Evolutionary conservation across 371 early-diverging fungal species (phyloP), one percentile per base, ranked within the genome.

Genomic region (Syncephalis fuscata): DNA sequence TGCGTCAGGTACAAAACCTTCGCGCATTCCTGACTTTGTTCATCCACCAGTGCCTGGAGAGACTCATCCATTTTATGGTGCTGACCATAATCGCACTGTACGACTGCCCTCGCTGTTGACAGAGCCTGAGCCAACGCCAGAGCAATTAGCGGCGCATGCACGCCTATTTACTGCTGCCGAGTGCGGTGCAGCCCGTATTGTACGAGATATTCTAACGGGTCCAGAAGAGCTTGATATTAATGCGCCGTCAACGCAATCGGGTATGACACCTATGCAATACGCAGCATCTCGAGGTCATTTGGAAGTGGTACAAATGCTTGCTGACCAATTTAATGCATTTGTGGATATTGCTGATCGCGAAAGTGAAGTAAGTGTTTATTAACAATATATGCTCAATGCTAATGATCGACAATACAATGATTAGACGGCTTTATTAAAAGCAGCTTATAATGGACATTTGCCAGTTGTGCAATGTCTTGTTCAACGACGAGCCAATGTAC

Each of bases 381-480:
- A 39, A 23, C 21, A n/a, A 41, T 25, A 48, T 26, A 17, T 26
- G 25, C 43, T 49, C 1, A 16, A n/a, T 48, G 20, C 10, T 14
- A 5, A 36, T 42, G 27, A 27, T 40, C 20, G 16, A 44, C 22
- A 14, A 38, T 39, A n/a, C n/a, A n/a, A n/a, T n/a, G n/a, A 44
- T 20, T 67, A 84, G 80, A 86, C 88, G 9, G 74, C 86, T 5
- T 60, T 90, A 4, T 56, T 80, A 19, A 88, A 86, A 59, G 85
- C 86, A 3, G 75, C 83, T 23, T 79, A 78, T 51, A 58, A 68
- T 46, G 88, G 87, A 0, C 76, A 77, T 55, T 58, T 62, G 25
- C 61, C 63, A 15, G 67, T 83, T 39, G 79, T 84, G 14, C 61
- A 68, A 27, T 74, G 72, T 48, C 60, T 90, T n/a, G 49, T 86